Percentiles rank a stretch among this genome's conserved stretches.
These are phyloP conservation scores for Lachnellula subtilissima DNA, from an alignment of 2,329 filamentous ascomycete genomes.

Conservation along the genomic window DNA sequence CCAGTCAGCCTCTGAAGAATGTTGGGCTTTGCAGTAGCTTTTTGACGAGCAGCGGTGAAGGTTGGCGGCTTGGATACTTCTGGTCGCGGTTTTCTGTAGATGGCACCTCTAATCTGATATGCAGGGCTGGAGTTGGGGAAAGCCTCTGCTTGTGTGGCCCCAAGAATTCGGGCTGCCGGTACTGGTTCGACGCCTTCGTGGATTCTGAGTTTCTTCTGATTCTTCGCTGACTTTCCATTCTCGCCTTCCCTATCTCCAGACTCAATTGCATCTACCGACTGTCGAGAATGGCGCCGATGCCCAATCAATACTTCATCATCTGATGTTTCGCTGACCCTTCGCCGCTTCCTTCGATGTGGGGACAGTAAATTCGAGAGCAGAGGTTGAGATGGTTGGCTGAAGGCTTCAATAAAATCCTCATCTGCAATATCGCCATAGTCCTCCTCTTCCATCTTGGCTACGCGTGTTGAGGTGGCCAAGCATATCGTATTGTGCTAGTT, in stretches of 20 bases:
- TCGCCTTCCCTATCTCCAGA: slow-evolving; percentile 20
- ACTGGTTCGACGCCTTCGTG: slow-evolving; percentile 24
- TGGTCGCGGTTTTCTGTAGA: slow-evolving; percentile 42
- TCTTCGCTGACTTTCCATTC: slow-evolving; percentile 9
- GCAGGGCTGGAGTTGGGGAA: slow-evolving; percentile 39
- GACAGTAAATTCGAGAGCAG: slow-evolving; percentile 26
- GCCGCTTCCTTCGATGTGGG: slow-evolving; percentile 34
- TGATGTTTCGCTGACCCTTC: slow-evolving; percentile 22
- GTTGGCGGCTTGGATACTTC: slow-evolving; percentile 19
- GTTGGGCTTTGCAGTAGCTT: background rate
- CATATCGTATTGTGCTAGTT: background rate
- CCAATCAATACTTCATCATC: slow-evolving; percentile 8
- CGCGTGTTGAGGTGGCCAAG: background rate
- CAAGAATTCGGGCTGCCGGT: slow-evolving; percentile 23
- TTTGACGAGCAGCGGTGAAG: slow-evolving; percentile 2
- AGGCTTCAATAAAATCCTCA: slow-evolving; percentile 58
- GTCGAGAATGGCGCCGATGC: slow-evolving; percentile 12
- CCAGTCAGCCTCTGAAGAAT: background rate
- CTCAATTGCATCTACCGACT: slow-evolving; percentile 8
- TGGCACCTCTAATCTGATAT: slow-evolving; percentile 45
- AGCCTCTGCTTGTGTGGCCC: slow-evolving; percentile 30
- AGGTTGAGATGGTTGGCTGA: slow-evolving; percentile 42
- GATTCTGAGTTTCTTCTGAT: slow-evolving; percentile 30
- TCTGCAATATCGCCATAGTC: slow-evolving; percentile 63
- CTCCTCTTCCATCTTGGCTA: slow-evolving; percentile 40